A percentile compares a stretch with the other conserved stretches of the same genome.
Evolutionary conservation across 148 eudicot genomes (phyloP).

Genomic region (Cornus suecica): DNA sequence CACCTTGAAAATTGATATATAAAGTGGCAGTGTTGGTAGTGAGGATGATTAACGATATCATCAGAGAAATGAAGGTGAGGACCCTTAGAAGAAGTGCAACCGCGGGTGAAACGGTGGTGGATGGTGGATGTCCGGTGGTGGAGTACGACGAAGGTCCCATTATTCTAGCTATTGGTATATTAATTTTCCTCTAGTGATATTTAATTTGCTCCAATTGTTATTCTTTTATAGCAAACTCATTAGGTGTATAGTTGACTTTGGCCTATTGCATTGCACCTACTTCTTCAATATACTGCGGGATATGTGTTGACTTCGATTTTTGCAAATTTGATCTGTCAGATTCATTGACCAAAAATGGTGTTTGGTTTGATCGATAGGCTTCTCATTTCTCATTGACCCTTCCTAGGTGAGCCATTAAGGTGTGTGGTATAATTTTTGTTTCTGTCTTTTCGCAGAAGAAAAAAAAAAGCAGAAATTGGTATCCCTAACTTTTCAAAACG

Average conservation of each 20-base stretch:
- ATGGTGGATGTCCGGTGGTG: neutral
- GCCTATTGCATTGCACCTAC: too few relatives aligned
- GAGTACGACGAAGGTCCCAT: constrained; percentile 8
- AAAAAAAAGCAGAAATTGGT: too few relatives aligned
- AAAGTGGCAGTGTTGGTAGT: constrained; percentile 15
- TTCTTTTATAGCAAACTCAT: neutral
- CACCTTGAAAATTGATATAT: neutral
- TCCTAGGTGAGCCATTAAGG: too few relatives aligned
- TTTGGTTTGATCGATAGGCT: neutral
- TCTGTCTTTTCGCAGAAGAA: too few relatives aligned
- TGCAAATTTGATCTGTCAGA: too few relatives aligned
- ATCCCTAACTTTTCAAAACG: too few relatives aligned
- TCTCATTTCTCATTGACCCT: too few relatives aligned
- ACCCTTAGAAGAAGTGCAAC: constrained; percentile 8
- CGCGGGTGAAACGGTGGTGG: constrained; percentile 11
- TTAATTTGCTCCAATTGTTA: neutral
- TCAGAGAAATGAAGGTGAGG: constrained; percentile 6
- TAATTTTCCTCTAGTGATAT: neutral
- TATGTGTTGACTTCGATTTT: neutral
- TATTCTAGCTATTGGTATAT: neutral
- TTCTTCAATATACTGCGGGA: too few relatives aligned
- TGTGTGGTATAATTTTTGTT: too few relatives aligned
- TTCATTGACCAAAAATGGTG: neutral
- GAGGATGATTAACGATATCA: constrained; percentile 17
- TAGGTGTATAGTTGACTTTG: neutral